These are phyloP conservation scores for Diaporthe ampelina DNA, from an alignment of 2,329 filamentous ascomycete species.

Conservation along the genomic window DNA sequence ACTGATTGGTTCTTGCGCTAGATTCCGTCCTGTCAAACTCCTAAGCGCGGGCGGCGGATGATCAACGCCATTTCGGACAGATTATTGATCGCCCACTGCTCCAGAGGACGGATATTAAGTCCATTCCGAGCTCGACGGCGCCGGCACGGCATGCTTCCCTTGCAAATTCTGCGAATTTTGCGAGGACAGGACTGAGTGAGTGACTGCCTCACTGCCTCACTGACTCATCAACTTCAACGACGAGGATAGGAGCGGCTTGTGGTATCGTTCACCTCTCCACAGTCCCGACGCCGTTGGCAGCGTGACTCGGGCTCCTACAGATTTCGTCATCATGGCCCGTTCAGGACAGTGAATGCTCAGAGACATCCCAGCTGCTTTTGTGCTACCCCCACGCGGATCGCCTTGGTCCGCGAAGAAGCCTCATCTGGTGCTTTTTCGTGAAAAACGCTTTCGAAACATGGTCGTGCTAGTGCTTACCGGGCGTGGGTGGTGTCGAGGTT, in stretches of 20 bases:
- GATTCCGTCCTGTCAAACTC: slow-evolving; percentile 31
- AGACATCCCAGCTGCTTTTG: not conserved
- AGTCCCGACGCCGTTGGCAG: not conserved
- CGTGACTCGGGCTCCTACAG: slow-evolving; percentile 9
- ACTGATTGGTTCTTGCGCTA: slow-evolving; percentile 27
- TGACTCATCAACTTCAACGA: slow-evolving; percentile 3
- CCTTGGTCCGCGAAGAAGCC: slow-evolving; percentile 13
- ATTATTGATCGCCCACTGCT: slow-evolving; percentile 25
- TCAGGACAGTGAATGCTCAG: not conserved
- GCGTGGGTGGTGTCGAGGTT: slow-evolving; percentile 9
- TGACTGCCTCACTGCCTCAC: not conserved
- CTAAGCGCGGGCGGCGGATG: slow-evolving; percentile 30
- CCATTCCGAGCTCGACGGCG: slow-evolving; percentile 28
- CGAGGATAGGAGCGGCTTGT: not conserved
- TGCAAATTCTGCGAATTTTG: not conserved
- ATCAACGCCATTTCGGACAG: slow-evolving; percentile 31
- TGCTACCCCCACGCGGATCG: slow-evolving; percentile 24
- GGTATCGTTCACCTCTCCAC: not conserved
- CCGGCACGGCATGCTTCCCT: slow-evolving; percentile 3
- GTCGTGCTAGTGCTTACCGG: slow-evolving; percentile 23
- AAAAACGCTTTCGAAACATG: not conserved
- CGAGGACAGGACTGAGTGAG: not conserved
- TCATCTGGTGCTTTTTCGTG: not conserved
- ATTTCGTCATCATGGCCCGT: not conserved
- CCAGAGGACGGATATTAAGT: slow-evolving; percentile 26